Evolutionary conservation across 1,284 basidiomycete species (phyloP), one percentile per base, ranked within the genome.

Genomic region (Abortiporus biennis): DNA sequence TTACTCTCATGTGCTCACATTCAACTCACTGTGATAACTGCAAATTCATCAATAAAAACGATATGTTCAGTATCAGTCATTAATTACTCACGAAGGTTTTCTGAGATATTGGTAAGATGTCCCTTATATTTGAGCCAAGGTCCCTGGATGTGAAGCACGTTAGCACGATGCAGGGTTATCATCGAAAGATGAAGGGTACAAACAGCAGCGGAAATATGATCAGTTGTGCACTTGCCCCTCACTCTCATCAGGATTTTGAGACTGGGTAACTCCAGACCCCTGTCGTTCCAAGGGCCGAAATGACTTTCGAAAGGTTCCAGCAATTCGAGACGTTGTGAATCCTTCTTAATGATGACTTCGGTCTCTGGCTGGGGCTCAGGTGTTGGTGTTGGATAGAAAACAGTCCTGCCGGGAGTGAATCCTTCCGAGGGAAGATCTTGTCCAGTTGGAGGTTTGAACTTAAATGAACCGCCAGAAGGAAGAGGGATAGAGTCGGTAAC

Each of bases 101-200:
- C 92, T 1, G 94, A 93, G 47, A 98, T 93, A 64, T 98, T 97
- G 33, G 85, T 87, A 32, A 99, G 71, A 66, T 99, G 94, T 0
- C 94, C 89, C 61, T 92, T 99, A 72, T 96, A 99, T 71, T 98
- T 98, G 51, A 99, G 69, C 96, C 96, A 99, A 30, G 92, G 88
- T 1, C 93, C 93, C 85, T 88, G 53, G 25, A 45, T 15, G 20
- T n/a, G n/a, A n/a, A n/a, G n/a, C n/a, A n/a, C n/a, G n/a, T n/a
- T n/a, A n/a, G n/a, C n/a, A n/a, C n/a, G n/a, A n/a, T n/a, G n/a
- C n/a, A 22, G 22, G 24, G n/a, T 15, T 17, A 30, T 13, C 6
- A 36, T 19, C 25, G 35, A 12, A 6, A 23, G n/a, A n/a, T n/a
- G 27, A 38, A 25, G 20, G 23, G 31, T n/a, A 63, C 76, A 40